phyloP scores from a whole-genome alignment of 345 rosid genomes.

The Triadica sebifera region DNA sequence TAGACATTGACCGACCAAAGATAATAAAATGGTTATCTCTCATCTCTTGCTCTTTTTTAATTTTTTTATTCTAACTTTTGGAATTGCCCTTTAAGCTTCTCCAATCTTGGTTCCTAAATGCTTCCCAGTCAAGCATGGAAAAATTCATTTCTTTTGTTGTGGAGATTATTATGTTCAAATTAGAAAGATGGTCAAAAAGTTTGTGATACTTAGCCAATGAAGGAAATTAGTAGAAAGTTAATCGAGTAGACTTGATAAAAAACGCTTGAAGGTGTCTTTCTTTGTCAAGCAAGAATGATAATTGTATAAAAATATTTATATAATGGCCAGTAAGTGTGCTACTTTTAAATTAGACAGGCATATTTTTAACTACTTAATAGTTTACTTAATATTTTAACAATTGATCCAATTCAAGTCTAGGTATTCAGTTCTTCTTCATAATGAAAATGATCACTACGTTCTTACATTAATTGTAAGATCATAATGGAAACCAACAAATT shows the following conservation, averaged over 20 bases:
- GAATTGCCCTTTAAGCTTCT: slow-evolving; percentile 8
- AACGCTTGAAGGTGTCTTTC: slow-evolving; percentile 2
- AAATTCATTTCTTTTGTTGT: too few relatives aligned
- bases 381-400: neutral
- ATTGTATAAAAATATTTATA: neutral
- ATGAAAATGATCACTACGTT: neutral
- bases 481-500: too few relatives aligned
- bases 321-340: neutral
- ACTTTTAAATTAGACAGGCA: neutral
- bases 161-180: neutral
- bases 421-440: neutral
- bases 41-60: neutral
- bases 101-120: slow-evolving; percentile 5
- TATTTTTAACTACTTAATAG: neutral
- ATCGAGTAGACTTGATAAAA: slow-evolving; percentile 1
- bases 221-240: neutral
- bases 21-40: neutral
- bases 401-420: neutral
- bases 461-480: too few relatives aligned
- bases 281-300: neutral
- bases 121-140: slow-evolving; percentile 14
- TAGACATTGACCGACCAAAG: neutral
- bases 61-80: slow-evolving; percentile 10
- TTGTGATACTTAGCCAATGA: neutral
- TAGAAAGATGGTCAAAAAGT: slow-evolving; percentile 16